Evolutionary conservation across 345 rosid genomes (phyloP).

Genomic region (Gossypium raimondii): DNA sequence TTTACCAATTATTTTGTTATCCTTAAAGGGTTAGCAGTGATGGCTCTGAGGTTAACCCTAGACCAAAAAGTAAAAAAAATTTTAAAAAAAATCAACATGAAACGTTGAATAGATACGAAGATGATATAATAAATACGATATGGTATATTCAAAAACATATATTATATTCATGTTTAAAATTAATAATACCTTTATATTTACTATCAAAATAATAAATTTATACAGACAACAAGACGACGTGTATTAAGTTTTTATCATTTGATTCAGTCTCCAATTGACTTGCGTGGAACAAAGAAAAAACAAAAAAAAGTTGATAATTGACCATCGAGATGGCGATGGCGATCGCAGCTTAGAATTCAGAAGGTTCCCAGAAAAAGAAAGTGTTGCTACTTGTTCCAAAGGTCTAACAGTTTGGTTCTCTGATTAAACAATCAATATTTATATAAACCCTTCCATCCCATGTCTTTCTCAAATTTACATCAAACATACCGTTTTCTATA

Average conservation of each 20-base stretch:
- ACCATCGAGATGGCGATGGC: neutral
- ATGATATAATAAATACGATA: no score
- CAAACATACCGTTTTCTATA: no score
- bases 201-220: no score
- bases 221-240: neutral
- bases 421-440: neutral
- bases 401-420: neutral
- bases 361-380: neutral
- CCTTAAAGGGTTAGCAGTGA: neutral
- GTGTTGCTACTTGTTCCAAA: neutral
- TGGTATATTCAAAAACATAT: no score
- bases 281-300: neutral
- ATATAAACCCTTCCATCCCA: neutral
- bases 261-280: slow-evolving; percentile 6
- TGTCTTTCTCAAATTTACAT: neutral
- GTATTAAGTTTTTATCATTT: neutral
- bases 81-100: neutral
- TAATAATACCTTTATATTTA: no score
- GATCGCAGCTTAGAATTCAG: neutral
- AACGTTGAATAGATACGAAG: neutral
- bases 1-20: neutral
- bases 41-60: neutral
- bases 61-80: neutral
- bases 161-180: no score
- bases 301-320: neutral